Evolutionary conservation across 2,329 filamentous ascomycete species (phyloP), one percentile per base, ranked within the genome.

Genomic region (Diaporthe vaccinii): DNA sequence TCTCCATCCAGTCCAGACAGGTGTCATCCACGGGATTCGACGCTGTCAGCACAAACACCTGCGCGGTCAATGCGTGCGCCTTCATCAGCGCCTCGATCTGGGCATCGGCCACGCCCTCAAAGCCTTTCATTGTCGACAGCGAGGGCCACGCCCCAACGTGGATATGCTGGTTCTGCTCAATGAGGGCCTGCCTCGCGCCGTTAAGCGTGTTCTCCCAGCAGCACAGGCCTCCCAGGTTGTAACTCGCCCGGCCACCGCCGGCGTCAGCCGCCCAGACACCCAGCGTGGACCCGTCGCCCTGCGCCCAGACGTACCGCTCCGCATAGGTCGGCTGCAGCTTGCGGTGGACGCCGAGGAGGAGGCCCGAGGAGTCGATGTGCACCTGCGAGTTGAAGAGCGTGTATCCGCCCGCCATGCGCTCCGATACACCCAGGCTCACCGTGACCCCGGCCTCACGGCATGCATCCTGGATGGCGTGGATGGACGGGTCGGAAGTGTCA

Each of bases 61-160:
- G 85, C 20, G 82, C 85, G 1, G 85, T 86, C 34, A 87, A 75
- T 2, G 86, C 85, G 75, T 87, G 86, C 7, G 80, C 79, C 79
- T 86, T 87, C 85, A 86, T 87, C 49, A 87, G 76, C 7, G 84
- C 85, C 79, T 87, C 86, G 71, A 87, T 87, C 78, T 87, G 85
- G n/a, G 80, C 80, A 75, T 85, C 82, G 2, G 84, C 85, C 8
- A 83, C 82, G 0, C 76, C 78, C 34, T 86, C 84, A 58, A 87
- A 86, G 0, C 85, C 85, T 0, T 73, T 70, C 75, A 82, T 79
- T 22, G 77, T 81, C 36, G 77, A 79, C 34, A 83, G 76, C 8
- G 82, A 80, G 4, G 82, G 80, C 81, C 81, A 82, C 3, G 78
- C 81, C 5, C 79, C 83, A 14, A 78, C 79, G 39, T 82, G 79